Evolutionary conservation across 352 stramenopile species (phyloP).

Genomic region (Pythium diclinum): DNA sequence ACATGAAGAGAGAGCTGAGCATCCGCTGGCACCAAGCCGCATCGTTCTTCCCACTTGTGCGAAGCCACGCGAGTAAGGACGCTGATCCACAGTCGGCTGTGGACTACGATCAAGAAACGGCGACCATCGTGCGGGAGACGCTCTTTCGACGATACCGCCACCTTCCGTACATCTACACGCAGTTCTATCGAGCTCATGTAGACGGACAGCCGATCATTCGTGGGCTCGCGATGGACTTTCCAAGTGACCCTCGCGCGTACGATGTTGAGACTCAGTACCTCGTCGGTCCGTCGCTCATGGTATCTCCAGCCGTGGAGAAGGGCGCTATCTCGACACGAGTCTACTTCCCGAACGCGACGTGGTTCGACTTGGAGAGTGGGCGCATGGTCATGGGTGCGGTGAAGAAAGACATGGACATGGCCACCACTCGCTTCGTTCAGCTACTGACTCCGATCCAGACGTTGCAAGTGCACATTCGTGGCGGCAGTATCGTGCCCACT

Average conservation of each 20-base stretch:
- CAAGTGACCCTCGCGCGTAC: conserved; percentile 34
- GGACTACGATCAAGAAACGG: conserved; percentile 58
- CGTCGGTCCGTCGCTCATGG: conserved; percentile 64
- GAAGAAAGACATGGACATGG: conserved; percentile 3
- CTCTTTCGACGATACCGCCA: conserved; percentile 65
- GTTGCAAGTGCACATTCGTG: conserved; percentile 64
- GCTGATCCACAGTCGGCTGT: conserved; percentile 48
- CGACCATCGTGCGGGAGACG: conserved; percentile 62
- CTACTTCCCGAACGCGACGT: conserved; percentile 68
- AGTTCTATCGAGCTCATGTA: conserved; percentile 58
- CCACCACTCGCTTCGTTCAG: conserved; percentile 24
- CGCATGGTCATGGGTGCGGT: conserved; percentile 17
- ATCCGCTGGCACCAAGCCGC: conserved; percentile 82
- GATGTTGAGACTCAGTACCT: conserved; percentile 72
- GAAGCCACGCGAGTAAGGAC: conserved; percentile 58
- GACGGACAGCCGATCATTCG: conserved; percentile 47
- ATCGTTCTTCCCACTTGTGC: conserved; percentile 75
- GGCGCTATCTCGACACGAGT: conserved; percentile 49
- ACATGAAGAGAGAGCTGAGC: conserved; percentile 63
- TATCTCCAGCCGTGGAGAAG: conserved; percentile 73
- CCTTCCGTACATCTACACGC: conserved; percentile 85
- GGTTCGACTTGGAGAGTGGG: conserved; percentile 64
- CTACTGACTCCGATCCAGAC: conserved; percentile 53
- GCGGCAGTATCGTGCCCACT: conserved; percentile 57
- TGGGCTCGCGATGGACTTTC: conserved; percentile 66